Percentiles rank a stretch among this genome's conserved stretches.
These are phyloP conservation scores for Fusarium foetens DNA, from an alignment of 2,329 filamentous ascomycete species.

Conservation along the genomic window DNA sequence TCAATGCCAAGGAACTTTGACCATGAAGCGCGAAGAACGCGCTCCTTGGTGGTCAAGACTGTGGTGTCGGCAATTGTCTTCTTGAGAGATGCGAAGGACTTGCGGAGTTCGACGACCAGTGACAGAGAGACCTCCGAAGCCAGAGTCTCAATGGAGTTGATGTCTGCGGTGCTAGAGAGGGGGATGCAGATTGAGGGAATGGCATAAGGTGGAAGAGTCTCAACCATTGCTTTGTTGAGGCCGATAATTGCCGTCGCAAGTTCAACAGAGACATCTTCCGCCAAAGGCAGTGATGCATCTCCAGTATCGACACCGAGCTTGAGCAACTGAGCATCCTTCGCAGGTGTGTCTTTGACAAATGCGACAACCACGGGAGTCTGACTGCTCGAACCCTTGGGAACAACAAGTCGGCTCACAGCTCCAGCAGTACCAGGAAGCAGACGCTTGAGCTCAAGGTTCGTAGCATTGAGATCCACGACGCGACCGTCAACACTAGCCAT, in stretches of 20 bases:
- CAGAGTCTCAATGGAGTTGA: background rate
- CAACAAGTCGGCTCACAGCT: constrained; percentile 32
- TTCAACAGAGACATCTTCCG: constrained; percentile 23
- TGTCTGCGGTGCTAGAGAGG: background rate
- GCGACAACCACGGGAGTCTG: constrained; percentile 40
- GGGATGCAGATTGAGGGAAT: constrained; percentile 42
- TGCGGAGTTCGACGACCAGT: constrained; percentile 32
- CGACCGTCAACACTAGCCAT: constrained; percentile 40
- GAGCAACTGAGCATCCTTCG: background rate
- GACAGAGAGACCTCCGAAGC: constrained; percentile 19
- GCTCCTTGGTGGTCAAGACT: constrained; percentile 36
- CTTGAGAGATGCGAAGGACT: constrained; percentile 20
- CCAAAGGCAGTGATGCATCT: constrained; percentile 18
- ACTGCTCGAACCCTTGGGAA: constrained; percentile 27
- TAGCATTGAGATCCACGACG: constrained; percentile 40
- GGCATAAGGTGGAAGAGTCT: constrained; percentile 42
- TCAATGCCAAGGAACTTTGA: constrained; percentile 36
- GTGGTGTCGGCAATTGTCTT: constrained; percentile 27
- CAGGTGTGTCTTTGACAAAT: constrained; percentile 17
- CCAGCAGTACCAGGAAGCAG: constrained; percentile 28
- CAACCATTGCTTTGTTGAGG: constrained; percentile 42
- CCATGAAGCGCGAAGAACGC: constrained; percentile 33
- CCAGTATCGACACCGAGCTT: constrained; percentile 13
- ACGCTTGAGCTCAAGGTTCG: constrained; percentile 37
- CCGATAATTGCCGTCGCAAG: constrained; percentile 37